Conservation (phyloP, 768 basidiomycete genomes). For the Kwoniella shandongensis region DNA sequence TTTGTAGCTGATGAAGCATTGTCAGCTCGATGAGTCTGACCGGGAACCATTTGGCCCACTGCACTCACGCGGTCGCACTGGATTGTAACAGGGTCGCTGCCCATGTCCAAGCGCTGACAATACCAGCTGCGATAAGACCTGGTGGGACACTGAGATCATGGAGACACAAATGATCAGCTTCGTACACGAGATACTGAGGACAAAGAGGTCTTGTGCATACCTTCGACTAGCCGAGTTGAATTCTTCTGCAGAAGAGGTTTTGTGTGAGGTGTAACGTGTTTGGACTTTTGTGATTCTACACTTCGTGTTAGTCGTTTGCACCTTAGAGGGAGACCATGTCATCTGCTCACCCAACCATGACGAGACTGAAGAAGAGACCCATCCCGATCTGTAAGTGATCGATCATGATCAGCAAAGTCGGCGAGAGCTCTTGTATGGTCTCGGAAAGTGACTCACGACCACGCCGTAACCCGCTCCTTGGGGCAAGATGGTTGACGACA, state of each 20-base stretch:
- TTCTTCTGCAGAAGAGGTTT: slow-evolving; percentile 71
- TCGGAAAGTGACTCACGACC: slow-evolving; percentile 54
- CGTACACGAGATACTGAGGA: background rate
- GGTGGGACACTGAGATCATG: slow-evolving; percentile 68
- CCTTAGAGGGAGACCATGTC: too few relatives aligned
- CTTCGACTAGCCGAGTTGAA: slow-evolving; percentile 53
- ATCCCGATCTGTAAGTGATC: slow-evolving; percentile 60
- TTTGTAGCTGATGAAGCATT: slow-evolving; percentile 60
- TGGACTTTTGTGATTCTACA: slow-evolving; percentile 73
- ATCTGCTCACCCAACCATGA: slow-evolving; percentile 23
- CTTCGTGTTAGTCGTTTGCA: slow-evolving; percentile 53
- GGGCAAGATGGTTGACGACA: slow-evolving; percentile 57
- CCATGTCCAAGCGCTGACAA: slow-evolving; percentile 87
- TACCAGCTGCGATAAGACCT: slow-evolving; percentile 86
- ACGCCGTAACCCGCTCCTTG: slow-evolving; percentile 83
- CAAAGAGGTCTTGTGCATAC: slow-evolving; percentile 17
- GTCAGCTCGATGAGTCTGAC: background rate
- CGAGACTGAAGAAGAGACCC: slow-evolving; percentile 65
- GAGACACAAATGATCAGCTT: too few relatives aligned
- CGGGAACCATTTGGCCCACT: too few relatives aligned
- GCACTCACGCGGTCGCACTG: slow-evolving; percentile 26
- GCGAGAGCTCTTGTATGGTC: background rate
- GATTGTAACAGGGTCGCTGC: slow-evolving; percentile 52
- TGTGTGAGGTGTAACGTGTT: slow-evolving; percentile 70
- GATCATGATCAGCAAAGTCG: background rate